These are phyloP conservation scores for sweet orange (Citrus sinensis) DNA, from an alignment of 345 rosid species.

Conservation along the genomic window DNA sequence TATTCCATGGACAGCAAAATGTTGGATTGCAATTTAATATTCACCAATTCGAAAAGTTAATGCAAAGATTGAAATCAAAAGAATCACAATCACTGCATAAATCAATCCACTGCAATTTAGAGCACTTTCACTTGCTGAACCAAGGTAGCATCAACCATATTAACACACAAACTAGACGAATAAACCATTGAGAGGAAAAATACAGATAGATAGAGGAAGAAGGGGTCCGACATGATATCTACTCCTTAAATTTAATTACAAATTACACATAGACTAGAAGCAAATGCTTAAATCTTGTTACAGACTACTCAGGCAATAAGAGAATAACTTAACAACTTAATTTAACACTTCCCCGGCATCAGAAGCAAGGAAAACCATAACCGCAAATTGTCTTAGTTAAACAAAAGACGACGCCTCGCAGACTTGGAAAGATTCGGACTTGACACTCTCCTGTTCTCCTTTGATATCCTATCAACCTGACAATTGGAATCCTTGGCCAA, in stretches of 20 bases:
- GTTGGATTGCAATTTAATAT: not conserved
- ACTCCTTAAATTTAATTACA: not conserved
- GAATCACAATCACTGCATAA: not conserved
- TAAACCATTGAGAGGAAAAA: not conserved
- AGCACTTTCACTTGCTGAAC: not conserved
- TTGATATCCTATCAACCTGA: conserved; percentile 25
- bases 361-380: not conserved
- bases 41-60: not conserved
- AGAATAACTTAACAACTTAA: conserved; percentile 16
- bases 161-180: not conserved
- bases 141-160: not conserved
- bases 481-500: conserved; percentile 8
- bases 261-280: not conserved
- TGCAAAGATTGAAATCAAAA: not conserved
- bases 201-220: not conserved
- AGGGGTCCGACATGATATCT: not conserved
- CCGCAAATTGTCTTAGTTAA: conserved; percentile 29
- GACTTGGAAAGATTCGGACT: conserved; percentile 57
- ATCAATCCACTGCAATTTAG: not conserved
- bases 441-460: conserved; percentile 46
- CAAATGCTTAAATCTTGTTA: not conserved
- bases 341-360: not conserved
- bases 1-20: not conserved
- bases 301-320: not conserved
- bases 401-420: conserved; percentile 65